Base-by-base conservation (phyloP, 2,329 filamentous ascomycete species). In the Colletotrichum sp. region DNA sequence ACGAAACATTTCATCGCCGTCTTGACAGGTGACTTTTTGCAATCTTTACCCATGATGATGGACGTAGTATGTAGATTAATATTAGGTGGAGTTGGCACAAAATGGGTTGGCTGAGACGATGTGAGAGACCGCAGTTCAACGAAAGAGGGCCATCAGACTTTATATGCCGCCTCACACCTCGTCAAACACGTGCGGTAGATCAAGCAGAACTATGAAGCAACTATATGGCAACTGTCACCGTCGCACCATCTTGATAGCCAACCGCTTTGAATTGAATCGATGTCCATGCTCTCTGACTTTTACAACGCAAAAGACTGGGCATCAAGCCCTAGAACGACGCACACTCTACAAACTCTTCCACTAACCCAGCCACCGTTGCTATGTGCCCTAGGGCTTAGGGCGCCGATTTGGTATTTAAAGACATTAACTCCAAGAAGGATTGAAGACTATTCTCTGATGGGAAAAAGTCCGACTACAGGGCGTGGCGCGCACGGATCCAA, bases 1-100 rank as follows among this genome's bases (percentile, higher is more conserved):
- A 38, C 67, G 24, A 64, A 69, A 13, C 67, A 69, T 12, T 38
- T 57, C 7, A 69, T 31, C 9, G 67, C 58, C 58, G 58, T 43
- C 58, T 61, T 68, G 29, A 51, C 24, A 2, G 66, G 55, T 1
- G 66, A 68, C 36, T 38, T 57, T 15, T 54, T 33, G n/a, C 66
- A 69, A 29, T 64, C 24, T 27, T 64, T 64, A n/a, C n/a, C 43
- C 13, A 27, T 29, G 24, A 31, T 64, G 5, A 18, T 64, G 9
- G 9, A 54, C 0, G 21, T 24, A n/a, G 21, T 27, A 47, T 47
- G 18, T 3, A 12, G 0, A 43, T 6, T n/a, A n/a, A 47, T 1
- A 1, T 3, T 3, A 24, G 24, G 9, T 27, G 21, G 51, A 12
- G 18, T n/a, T 47, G 18, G 2, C 0, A 47, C 5, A 3, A 6